Evolutionary conservation across 306 rosid genomes (phyloP), one percentile per base, ranked within the genome.

Genomic region (Luffa acutangula): DNA sequence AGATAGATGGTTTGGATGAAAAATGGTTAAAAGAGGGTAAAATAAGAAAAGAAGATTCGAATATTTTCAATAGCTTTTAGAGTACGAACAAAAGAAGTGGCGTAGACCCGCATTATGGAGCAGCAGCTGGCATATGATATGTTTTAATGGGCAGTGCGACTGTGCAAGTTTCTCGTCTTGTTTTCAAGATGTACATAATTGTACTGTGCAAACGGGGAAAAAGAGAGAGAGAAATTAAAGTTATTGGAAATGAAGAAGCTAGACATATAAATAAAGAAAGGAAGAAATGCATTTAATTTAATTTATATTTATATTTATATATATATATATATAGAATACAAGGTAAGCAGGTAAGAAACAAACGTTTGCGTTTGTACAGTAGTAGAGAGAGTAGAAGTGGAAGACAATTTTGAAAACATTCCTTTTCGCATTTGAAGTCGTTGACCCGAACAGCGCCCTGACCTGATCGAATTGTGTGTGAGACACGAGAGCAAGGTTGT

Each of bases 381-480:
- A 48, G 53, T 9, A 3, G 5, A 4, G 1, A 4, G 2, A 49
- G 54, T 49, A 49, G 5, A 52, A 4, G n/a, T 18, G 59, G 75
- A 81, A 79, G 83, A 4, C 10, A 33, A 62, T 5, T 41, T 18
- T 78, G 83, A 75, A 76, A 86, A 85, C 86, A 83, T 88, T 83
- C 87, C 73, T 76, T 81, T 81, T 60, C 79, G 62, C 83, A 80
- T 85, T 90, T 85, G 31, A 25, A 73, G 86, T 77, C 15, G 88
- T 89, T 92, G 95, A 92, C 95, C 93, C 89, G 79, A 84, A 86
- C 80, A 53, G 57, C 37, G 49, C 82, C 34, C 53, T 83, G 74
- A 66, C 78, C 74, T 52, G 57, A 51, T 53, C 7, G 60, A 56
- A 56, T 7, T 54, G 25, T 70, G 81, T 41, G 53, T 79, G 62